Conservation (phyloP, 164 flowering plant genomes). For the Piper betle region DNA sequence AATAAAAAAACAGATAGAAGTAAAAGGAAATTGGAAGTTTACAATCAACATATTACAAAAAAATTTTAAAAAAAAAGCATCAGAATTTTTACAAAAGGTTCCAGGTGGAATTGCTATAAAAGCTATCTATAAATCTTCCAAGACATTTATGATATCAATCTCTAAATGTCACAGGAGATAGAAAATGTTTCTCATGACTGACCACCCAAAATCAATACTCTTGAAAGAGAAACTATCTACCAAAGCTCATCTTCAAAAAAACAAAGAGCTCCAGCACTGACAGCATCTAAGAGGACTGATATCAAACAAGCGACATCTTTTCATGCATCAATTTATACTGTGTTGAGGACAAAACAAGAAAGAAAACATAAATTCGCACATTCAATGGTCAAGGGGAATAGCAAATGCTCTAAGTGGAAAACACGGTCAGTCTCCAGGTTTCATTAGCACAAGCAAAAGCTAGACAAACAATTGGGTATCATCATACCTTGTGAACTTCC, state of each 20-base stretch:
- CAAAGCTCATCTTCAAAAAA: neutral
- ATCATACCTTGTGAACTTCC: constrained; percentile 51
- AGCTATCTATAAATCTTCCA: neutral
- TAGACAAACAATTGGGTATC: neutral
- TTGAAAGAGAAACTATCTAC: neutral
- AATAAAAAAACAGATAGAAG: too few species aligned
- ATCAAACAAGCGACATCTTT: neutral
- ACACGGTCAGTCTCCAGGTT: neutral
- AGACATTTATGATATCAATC: neutral
- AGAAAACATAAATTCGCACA: neutral
- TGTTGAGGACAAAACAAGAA: neutral
- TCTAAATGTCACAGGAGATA: neutral
- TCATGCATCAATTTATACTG: neutral
- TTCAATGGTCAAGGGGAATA: neutral
- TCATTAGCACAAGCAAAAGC: neutral
- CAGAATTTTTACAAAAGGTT: neutral
- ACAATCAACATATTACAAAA: neutral
- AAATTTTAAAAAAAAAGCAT: neutral
- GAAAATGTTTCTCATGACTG: neutral
- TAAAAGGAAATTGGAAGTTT: too few species aligned
- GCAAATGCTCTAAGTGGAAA: neutral
- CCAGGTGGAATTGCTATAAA: neutral
- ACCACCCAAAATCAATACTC: neutral
- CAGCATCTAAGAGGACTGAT: neutral
- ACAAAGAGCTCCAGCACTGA: neutral